A percentile compares a stretch with the other conserved stretches of the same genome.
These are phyloP conservation scores for Nicotiana attenuata DNA, from an alignment of 257 asterid genomes.

Conservation along the genomic window DNA sequence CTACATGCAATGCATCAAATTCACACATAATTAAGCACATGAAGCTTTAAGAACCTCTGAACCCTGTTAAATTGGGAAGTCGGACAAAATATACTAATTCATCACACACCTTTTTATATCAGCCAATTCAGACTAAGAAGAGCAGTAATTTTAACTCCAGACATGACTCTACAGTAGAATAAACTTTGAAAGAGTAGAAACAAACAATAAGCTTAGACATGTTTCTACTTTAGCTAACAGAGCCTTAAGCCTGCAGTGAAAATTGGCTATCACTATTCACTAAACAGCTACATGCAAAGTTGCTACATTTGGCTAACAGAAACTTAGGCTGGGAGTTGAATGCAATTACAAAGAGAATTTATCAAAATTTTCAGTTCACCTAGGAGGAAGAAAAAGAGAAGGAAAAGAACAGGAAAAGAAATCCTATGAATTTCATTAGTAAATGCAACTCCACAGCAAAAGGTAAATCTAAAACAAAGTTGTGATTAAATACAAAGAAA, in stretches of 20 bases:
- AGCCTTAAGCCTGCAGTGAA: background rate
- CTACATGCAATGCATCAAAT: background rate
- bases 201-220: background rate
- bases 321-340: background rate
- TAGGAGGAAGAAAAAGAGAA: background rate
- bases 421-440: background rate
- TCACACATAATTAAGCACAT: background rate
- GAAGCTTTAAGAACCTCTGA: background rate
- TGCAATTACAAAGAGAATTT: background rate
- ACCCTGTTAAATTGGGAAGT: background rate
- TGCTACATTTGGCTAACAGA: background rate
- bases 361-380: background rate
- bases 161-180: background rate
- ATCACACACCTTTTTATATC: background rate
- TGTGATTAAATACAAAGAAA: background rate
- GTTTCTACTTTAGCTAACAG: background rate
- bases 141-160: background rate
- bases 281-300: background rate
- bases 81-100: background rate
- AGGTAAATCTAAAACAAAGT: background rate
- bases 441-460: background rate
- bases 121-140: background rate
- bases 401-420: background rate
- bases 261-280: background rate
- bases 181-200: background rate